A percentile compares a stretch with the other conserved stretches of the same genome.
These are phyloP conservation scores for Cladosporium sp. DNA, from an alignment of 2,329 filamentous ascomycete genomes.

Conservation along the genomic window DNA sequence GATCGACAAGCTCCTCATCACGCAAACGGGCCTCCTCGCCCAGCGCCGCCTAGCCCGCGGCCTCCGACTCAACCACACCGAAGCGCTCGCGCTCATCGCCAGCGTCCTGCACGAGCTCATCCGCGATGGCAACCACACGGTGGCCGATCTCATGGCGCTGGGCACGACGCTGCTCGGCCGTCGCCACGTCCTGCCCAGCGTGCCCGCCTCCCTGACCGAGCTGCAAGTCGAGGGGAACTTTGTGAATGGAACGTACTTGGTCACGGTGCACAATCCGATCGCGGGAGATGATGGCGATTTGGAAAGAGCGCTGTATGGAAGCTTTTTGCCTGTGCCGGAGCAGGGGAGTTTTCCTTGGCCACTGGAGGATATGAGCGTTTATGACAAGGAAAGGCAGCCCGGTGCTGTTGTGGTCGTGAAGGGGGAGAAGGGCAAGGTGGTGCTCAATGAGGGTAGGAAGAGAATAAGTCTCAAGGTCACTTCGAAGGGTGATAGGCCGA, in stretches of 20 bases:
- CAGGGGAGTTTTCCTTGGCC: conserved; percentile 52
- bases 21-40: conserved; percentile 80
- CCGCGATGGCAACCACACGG: conserved; percentile 89
- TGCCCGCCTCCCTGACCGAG: conserved; percentile 72
- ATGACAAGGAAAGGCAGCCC: conserved; percentile 64
- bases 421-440: conserved; percentile 57
- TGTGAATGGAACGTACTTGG: conserved; percentile 82
- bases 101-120: conserved; percentile 93
- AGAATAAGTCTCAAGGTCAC: conserved; percentile 72
- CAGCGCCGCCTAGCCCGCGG: conserved; percentile 85
- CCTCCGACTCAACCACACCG: conserved; percentile 82
- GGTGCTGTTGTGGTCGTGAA: conserved; percentile 75
- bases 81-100: conserved; percentile 80
- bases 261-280: conserved; percentile 90
- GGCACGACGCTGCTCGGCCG: conserved; percentile 90
- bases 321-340: conserved; percentile 77
- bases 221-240: conserved; percentile 96
- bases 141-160: conserved; percentile 88
- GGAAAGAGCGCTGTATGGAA: conserved; percentile 82
- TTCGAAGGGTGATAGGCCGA: conserved; percentile 82
- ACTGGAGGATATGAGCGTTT: conserved; percentile 60
- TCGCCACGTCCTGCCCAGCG: conserved; percentile 82
- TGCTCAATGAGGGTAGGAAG: conserved; percentile 69
- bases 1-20: conserved; percentile 95
- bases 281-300: conserved; percentile 81